Conservation (phyloP, 1,139 yeast genomes). For the Blastobotrys apis region DNA sequence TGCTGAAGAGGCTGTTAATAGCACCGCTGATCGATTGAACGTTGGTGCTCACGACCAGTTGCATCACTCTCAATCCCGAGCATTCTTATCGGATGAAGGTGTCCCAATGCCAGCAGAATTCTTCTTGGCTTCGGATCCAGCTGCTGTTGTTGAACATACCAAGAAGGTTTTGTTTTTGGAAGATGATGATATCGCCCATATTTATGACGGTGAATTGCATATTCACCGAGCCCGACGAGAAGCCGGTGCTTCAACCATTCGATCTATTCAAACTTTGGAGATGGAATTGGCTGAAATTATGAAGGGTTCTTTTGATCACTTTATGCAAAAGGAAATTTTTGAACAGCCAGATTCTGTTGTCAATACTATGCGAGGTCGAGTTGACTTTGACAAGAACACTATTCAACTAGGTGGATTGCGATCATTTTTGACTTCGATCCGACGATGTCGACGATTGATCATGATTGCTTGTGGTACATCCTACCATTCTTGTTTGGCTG, state of each 20-base stretch:
- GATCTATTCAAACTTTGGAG: slow-evolving; percentile 95
- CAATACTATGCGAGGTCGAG: slow-evolving; percentile 99
- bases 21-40: slow-evolving; percentile 16
- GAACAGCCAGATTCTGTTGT: slow-evolving; percentile 98
- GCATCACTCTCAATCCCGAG: slow-evolving; percentile 89
- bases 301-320: slow-evolving; percentile 95
- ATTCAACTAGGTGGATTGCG: slow-evolving; percentile 90
- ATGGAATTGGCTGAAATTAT: slow-evolving; percentile 96
- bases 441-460: slow-evolving; percentile 91
- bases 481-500: slow-evolving; percentile 95
- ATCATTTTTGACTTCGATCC: slow-evolving; percentile 77
- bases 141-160: slow-evolving; percentile 97
- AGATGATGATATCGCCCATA: slow-evolving; percentile 98
- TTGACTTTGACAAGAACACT: slow-evolving; percentile 75
- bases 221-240: slow-evolving; percentile 93
- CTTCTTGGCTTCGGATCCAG: slow-evolving; percentile 94
- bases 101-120: slow-evolving; percentile 93
- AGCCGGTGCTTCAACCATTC: slow-evolving; percentile 85
- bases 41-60: slow-evolving; percentile 42
- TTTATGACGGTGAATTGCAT: slow-evolving; percentile 96
- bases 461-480: slow-evolving; percentile 99
- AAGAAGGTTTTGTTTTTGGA: slow-evolving; percentile 93
- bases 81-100: slow-evolving; percentile 87
- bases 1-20: slow-evolving; percentile 28
- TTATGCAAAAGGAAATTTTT: slow-evolving; percentile 98